Evolutionary conservation across 495 filamentous ascomycete genomes (phyloP).

Genomic region (Annulohypoxylon bovei): DNA sequence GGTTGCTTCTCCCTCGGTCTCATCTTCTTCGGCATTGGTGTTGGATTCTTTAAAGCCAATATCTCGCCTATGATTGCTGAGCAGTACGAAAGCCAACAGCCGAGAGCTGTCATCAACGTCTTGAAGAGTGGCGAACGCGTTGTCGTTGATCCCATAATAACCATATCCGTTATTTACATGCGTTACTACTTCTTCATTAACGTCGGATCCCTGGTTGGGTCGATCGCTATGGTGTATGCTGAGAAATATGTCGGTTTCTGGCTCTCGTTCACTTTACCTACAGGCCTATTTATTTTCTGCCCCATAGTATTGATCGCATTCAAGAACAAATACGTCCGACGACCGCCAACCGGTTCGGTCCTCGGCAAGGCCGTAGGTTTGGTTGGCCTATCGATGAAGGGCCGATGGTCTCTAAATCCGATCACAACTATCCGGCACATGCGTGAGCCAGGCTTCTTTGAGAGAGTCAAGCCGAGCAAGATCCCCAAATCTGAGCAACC

Average conservation of each 20-base stretch:
- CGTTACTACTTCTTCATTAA: conserved; percentile 79
- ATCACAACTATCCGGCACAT: conserved; percentile 63
- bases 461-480: conserved; percentile 70
- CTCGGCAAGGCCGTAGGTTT: conserved; percentile 67
- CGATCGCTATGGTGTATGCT: conserved; percentile 67
- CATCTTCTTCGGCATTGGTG: conserved; percentile 73
- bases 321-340: conserved; percentile 66
- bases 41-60: conserved; percentile 73
- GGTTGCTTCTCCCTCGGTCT: conserved; percentile 70
- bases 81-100: conserved; percentile 57
- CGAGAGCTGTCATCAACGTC: conserved; percentile 53
- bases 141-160: conserved; percentile 75
- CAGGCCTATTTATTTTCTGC: conserved; percentile 65
- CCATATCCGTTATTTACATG: conserved; percentile 67
- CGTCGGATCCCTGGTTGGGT: conserved; percentile 66
- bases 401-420: conserved; percentile 69
- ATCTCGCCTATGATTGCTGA: conserved; percentile 70
- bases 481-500: conserved; percentile 60
- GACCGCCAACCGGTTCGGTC: conserved; percentile 70
- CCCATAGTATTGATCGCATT: conserved; percentile 71
- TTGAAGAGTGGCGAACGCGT: conserved; percentile 68
- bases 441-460: conserved; percentile 68
- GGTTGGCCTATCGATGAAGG: conserved; percentile 67
- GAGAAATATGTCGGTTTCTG: conserved; percentile 83
- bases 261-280: conserved; percentile 72